Evolutionary conservation across 2,329 filamentous ascomycete genomes (phyloP).

Genomic region (Fusarium nurragi): DNA sequence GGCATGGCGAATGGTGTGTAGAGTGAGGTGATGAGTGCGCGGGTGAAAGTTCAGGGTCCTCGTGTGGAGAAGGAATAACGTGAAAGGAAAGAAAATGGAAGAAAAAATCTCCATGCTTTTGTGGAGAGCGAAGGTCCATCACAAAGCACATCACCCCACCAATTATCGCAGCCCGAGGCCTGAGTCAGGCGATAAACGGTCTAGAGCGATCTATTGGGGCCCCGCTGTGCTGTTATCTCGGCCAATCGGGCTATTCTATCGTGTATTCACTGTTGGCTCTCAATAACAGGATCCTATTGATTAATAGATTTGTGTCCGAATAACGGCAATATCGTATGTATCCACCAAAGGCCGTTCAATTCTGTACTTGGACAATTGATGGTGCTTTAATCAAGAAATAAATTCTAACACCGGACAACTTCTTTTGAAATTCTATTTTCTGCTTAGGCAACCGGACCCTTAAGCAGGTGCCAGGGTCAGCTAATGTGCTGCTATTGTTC

Average conservation of each 20-base stretch:
- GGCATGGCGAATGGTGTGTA: slow-evolving; percentile 32
- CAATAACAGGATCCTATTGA: too few relatives aligned
- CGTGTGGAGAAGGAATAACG: not conserved
- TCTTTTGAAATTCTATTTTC: too few relatives aligned
- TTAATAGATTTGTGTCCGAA: too few relatives aligned
- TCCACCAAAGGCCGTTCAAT: too few relatives aligned
- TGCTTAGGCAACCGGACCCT: too few relatives aligned
- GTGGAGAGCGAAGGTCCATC: not conserved
- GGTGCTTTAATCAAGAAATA: too few relatives aligned
- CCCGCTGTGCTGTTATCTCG: not conserved
- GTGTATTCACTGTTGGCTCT: too few relatives aligned
- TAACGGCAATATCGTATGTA: too few relatives aligned
- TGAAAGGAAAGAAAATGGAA: slow-evolving; percentile 13
- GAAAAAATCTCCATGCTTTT: slow-evolving; percentile 30
- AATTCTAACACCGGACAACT: too few relatives aligned
- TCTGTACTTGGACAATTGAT: too few relatives aligned
- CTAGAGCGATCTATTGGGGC: slow-evolving; percentile 3
- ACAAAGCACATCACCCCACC: slow-evolving; percentile 2
- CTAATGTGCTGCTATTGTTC: too few relatives aligned
- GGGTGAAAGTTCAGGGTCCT: slow-evolving; percentile 13
- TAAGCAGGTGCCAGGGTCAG: too few relatives aligned
- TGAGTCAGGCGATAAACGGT: slow-evolving; percentile 2
- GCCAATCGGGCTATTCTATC: not conserved
- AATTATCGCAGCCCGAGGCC: not conserved
- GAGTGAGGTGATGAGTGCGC: not conserved